Evolutionary conservation across 1,284 basidiomycete species (phyloP).

Genomic region (Puccinia horiana): DNA sequence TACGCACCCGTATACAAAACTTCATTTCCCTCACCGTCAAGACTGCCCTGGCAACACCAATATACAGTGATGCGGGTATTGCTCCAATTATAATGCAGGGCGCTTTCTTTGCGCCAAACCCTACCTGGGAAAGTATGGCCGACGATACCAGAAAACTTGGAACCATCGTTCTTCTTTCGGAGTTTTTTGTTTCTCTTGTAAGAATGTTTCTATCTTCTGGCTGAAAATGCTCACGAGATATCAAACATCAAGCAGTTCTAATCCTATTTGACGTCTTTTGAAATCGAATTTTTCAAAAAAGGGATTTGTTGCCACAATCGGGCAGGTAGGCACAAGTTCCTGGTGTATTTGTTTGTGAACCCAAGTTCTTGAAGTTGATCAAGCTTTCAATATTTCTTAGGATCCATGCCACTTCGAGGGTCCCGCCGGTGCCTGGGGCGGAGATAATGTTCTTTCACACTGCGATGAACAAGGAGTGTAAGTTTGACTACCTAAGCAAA

Average conservation of each 20-base stretch:
- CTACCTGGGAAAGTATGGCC: not conserved
- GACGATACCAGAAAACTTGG: constrained; percentile 19
- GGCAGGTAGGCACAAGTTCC: not conserved
- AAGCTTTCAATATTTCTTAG: constrained; percentile 12
- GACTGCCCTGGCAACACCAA: constrained; percentile 18
- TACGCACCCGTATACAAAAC: constrained; percentile 9
- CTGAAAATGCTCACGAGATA: too few relatives aligned
- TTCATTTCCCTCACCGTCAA: constrained; percentile 19
- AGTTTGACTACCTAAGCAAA: not conserved
- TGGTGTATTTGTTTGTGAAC: not conserved
- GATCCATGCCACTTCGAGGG: constrained; percentile 37
- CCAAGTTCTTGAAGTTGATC: not conserved
- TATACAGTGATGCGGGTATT: constrained; percentile 29
- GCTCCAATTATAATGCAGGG: constrained; percentile 33
- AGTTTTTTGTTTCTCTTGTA: constrained; percentile 22
- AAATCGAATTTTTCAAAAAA: not conserved
- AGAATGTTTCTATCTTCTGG: not conserved
- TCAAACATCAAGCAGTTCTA: not conserved
- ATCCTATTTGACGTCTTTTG: not conserved
- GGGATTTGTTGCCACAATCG: constrained; percentile 40
- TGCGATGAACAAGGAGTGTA: constrained; percentile 39
- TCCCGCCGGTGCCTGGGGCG: constrained; percentile 30
- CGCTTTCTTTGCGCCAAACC: constrained; percentile 25
- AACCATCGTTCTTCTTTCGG: constrained; percentile 11
- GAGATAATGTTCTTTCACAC: constrained; percentile 18